Conservation (phyloP, 148 eudicot species). For the Amaranthus palmeri region DNA sequence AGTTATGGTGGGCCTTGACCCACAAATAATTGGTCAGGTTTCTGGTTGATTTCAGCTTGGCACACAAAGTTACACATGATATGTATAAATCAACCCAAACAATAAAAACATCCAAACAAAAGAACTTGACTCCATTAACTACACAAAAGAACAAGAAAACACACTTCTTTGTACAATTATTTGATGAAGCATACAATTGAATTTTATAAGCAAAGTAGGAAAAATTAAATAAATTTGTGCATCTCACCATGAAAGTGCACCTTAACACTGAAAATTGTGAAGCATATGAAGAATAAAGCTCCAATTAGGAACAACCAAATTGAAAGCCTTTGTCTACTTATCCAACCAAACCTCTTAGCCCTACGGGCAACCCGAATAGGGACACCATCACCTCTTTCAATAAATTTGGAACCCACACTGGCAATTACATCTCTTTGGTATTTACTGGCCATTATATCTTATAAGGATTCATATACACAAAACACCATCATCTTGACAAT, state of each 20-base stretch:
- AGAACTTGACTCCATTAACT: background rate
- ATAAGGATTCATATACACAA: conserved; percentile 37
- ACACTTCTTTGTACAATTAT: background rate
- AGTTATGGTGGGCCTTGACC: too few species aligned
- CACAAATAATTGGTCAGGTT: too few species aligned
- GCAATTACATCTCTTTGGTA: conserved; percentile 39
- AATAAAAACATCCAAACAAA: background rate
- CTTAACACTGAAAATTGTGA: conserved; percentile 51
- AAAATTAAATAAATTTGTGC: background rate
- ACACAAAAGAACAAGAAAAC: background rate
- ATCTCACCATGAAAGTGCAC: conserved; percentile 62
- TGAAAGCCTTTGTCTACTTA: conserved; percentile 43
- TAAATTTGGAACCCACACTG: conserved; percentile 28
- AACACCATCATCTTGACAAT: conserved; percentile 20
- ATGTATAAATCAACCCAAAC: background rate
- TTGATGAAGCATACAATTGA: background rate
- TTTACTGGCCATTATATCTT: conserved; percentile 35
- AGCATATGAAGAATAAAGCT: conserved; percentile 40
- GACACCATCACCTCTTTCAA: conserved; percentile 39
- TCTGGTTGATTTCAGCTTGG: too few species aligned
- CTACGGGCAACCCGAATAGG: conserved; percentile 40
- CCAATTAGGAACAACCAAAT: conserved; percentile 51
- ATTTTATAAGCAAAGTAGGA: background rate
- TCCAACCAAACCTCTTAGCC: conserved; percentile 51
- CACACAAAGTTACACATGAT: too few species aligned